Evolutionary conservation across 1,284 basidiomycete species (phyloP), one percentile per base, ranked within the genome.

Genomic region (Moniliella sp.): DNA sequence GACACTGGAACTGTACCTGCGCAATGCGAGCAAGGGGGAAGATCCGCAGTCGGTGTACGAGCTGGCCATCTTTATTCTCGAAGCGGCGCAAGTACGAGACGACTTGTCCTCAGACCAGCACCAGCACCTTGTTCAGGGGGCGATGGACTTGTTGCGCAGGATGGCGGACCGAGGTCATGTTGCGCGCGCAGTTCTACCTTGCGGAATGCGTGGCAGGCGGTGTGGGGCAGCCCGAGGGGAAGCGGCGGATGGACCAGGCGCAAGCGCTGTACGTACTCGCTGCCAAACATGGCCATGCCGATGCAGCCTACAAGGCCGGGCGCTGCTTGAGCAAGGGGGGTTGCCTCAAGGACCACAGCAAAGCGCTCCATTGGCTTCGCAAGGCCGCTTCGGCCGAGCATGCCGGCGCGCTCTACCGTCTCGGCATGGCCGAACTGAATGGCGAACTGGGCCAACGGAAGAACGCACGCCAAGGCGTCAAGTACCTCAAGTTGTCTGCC

Each of bases 291-390:
- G 81, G 83, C n/a, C 88, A 97, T 60, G 77, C 83, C 1, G 86
- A 94, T 52, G 86, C 84, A 5, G 74, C 81, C 14, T 97, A 88
- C 63, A 78, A 88, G 30, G 80, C 86, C 0, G 91, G 84, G 13
- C 88, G 84, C 1, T 97, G 91, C 62, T 91, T 82, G 61, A 88
- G 97, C 68, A 88, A 94, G 56, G 91, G 86, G 13, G 88, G 88
- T 3, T 91, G 84, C 58, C 68, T 86, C 30, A 72, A 82, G 15
- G 91, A 97, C 62, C 74, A 72, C 14, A 75, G 76, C 33, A 94
- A 94, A 60, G 84, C 88, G 0, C 65, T 94, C 27, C 76, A 80
- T 43, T 93, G 84, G 65, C 94, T 78, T 67, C 66, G 65, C 44
- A 94, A 91, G 64, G 83, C 86, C 1, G 81, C 78, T 0, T 79